phyloP scores from a whole-genome alignment of 1,139 yeast genomes.

The Sugiyamaella novakii region DNA sequence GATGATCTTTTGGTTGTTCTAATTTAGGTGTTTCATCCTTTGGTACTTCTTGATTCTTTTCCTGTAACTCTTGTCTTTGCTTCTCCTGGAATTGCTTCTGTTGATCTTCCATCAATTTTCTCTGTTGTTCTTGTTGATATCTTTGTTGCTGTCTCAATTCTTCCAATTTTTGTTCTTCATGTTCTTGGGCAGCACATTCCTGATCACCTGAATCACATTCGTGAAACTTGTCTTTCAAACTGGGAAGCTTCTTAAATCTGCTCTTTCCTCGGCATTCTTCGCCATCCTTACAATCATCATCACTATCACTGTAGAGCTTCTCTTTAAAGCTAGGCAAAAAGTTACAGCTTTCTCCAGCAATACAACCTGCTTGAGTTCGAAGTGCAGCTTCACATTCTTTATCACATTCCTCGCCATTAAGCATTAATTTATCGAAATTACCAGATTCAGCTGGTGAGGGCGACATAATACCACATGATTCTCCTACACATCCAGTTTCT shows the following conservation, averaged over 20 bases:
- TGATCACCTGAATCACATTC: conserved; percentile 15
- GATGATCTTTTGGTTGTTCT: conserved; percentile 7
- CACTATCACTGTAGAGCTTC: conserved; percentile 10
- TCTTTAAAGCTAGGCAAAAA: conserved; percentile 17
- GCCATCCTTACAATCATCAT: not conserved
- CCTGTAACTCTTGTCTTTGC: not conserved
- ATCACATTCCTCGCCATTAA: conserved; percentile 17
- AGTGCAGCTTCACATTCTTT: conserved; percentile 15
- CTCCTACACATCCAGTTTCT: not conserved
- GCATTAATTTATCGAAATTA: conserved; percentile 1
- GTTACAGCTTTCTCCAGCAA: conserved; percentile 13
- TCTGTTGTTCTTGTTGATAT: conserved; percentile 1
- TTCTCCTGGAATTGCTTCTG: conserved; percentile 4
- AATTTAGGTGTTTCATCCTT: conserved; percentile 6
- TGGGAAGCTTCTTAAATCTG: conserved; percentile 12
- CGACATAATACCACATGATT: too few relatives aligned
- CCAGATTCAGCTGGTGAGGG: not conserved
- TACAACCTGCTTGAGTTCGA: conserved; percentile 9
- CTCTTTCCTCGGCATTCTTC: conserved; percentile 12
- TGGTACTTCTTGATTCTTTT: conserved; percentile 1
- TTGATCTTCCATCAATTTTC: not conserved
- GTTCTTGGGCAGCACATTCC: conserved; percentile 10
- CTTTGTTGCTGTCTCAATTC: conserved; percentile 5
- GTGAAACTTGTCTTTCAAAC: conserved; percentile 17
- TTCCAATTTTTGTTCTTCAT: conserved; percentile 3